Conservation (phyloP, 352 stramenopile species). For the Peronospora destructor region DNA sequence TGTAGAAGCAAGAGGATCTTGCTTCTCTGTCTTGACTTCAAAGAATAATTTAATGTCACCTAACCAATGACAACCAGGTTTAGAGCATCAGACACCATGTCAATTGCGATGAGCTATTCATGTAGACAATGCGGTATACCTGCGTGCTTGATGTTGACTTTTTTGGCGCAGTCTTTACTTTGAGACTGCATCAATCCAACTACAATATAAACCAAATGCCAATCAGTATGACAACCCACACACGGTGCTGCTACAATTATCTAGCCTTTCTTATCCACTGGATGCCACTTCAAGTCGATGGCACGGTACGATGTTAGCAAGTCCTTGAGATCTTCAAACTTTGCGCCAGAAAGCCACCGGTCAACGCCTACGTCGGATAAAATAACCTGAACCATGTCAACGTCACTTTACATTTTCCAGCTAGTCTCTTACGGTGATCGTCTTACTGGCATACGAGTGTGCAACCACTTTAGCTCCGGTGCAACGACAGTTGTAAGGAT, state of each 20-base stretch:
- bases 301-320: slow-evolving; percentile 46
- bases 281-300: slow-evolving; percentile 60
- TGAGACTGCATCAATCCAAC: slow-evolving; percentile 74
- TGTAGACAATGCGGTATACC: slow-evolving; percentile 23
- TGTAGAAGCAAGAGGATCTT: slow-evolving; percentile 8
- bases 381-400: slow-evolving; percentile 42
- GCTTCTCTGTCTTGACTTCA: slow-evolving; percentile 33
- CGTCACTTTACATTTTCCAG: neutral
- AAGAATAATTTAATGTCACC: slow-evolving; percentile 72
- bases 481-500: slow-evolving; percentile 80
- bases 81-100: neutral
- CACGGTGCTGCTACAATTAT: neutral
- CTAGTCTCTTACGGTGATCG: neutral
- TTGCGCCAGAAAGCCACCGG: slow-evolving; percentile 56
- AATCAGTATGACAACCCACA: neutral
- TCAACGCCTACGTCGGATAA: slow-evolving; percentile 50
- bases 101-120: neutral
- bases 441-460: slow-evolving; percentile 80
- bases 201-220: slow-evolving; percentile 16
- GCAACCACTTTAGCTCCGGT: slow-evolving; percentile 69
- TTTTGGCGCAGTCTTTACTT: slow-evolving; percentile 61
- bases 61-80: slow-evolving; percentile 10
- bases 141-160: slow-evolving; percentile 70
- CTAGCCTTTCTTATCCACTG: slow-evolving; percentile 67
- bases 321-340: slow-evolving; percentile 50